Evolutionary conservation across 2,329 filamentous ascomycete species (phyloP), one percentile per base, ranked within the genome.

Genomic region (Colletotrichum nymphaeae): DNA sequence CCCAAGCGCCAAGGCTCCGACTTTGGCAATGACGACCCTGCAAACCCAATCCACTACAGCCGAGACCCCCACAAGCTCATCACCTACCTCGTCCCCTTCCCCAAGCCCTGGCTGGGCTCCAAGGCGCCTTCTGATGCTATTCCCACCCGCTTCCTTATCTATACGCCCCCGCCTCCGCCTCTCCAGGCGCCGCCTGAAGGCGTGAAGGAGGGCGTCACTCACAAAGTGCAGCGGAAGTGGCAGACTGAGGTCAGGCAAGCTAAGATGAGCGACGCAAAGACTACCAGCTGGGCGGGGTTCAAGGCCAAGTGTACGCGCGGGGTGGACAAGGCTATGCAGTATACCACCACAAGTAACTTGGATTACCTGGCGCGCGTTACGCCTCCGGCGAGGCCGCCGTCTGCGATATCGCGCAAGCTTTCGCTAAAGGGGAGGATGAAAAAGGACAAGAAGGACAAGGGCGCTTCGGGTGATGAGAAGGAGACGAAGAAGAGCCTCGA

Each of bases 151-250:
- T 73, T 73, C 55, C 19, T 73, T 14, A 52, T 73, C 12, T 73
- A 73, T 28, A 73, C 70, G 24, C 70, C 70, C 3, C 70, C 70
- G n/a, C 70, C 70, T 2, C 70, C 70, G 22, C 70, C 70, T 42
- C 55, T 73, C 7, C 70, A 73, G 35, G 66, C 66, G 53, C 70
- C 70, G 24, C 70, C 70, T 8, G 70, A 73, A 22, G 70, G 70
- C 35, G 70, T 73, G 2, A 73, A 73, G 59, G 70, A 73, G 60
- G 32, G 70, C 22, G 70, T 73, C 6, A 4, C 66, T n/a, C 70
- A 73, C 60, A 73, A 73, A 32, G 67, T 73, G 55, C 70, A 73
- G 70, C 70, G 70, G 14, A 73, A 70, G 56, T 73, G 70, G 70
- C 70, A 73, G 67, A 46, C 26, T 6, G 70, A 73, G 46, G 66